Conservation (phyloP, 768 basidiomycete species). For the Termitomyces sp. region DNA sequence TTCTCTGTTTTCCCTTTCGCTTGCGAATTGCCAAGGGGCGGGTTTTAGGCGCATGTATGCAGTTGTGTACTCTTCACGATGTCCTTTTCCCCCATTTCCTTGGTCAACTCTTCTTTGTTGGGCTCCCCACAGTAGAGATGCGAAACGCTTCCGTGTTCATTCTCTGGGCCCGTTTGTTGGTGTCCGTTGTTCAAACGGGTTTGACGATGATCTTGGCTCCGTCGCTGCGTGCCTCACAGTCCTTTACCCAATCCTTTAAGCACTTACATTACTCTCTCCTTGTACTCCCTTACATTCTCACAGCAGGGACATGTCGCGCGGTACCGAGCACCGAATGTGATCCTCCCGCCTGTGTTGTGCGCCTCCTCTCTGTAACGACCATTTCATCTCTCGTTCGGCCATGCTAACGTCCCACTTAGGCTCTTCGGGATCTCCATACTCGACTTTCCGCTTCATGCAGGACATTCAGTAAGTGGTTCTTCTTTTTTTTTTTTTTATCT, state of each 20-base stretch:
- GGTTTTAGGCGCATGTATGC: no score
- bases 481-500: not conserved
- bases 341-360: not conserved
- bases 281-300: not conserved
- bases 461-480: conserved; percentile 64
- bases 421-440: conserved; percentile 85
- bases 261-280: not conserved
- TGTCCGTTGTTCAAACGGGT: not conserved
- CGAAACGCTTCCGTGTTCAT: no score
- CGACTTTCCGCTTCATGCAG: conserved; percentile 79
- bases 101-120: no score
- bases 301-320: conserved; percentile 1
- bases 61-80: no score
- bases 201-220: not conserved
- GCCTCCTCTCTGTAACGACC: not conserved
- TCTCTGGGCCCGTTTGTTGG: not conserved
- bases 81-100: no score
- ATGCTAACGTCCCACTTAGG: conserved; percentile 33
- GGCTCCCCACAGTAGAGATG: no score
- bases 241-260: not conserved
- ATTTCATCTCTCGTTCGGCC: not conserved
- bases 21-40: no score
- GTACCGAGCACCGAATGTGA: not conserved
- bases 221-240: not conserved
- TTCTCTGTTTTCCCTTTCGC: not conserved